Base-by-base conservation (phyloP, 768 basidiomycete species). In the Leccinum subgranulosum region DNA sequence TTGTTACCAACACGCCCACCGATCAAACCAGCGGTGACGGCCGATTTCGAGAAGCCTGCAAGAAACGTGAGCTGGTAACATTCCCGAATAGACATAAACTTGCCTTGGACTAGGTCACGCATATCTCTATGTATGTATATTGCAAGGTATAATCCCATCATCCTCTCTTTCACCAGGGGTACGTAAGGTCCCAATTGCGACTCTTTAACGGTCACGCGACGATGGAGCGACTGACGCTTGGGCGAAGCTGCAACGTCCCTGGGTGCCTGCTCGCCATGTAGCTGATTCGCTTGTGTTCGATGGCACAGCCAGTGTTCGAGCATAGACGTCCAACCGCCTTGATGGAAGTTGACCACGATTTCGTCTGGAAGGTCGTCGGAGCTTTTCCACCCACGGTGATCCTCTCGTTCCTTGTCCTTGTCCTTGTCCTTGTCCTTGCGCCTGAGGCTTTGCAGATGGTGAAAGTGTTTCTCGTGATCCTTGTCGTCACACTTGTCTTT, bases 1-100 rank as follows among this genome's bases (percentile, higher is more conserved):
- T 98, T 98, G 69, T 98, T 98, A 6, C 95, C 95, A 2, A 97
- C 79, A 49, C 95, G 76, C 0, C 95, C 95, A 3, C 92, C 92
- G 27, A 96, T 91, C 23, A 97, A 76, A 4, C 95, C 95, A 15
- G 95, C 84, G 1, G 94, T 88, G 1, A 98, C 95, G 19, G 85
- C 84, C 14, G 88, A 87, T 62, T 87, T 90, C 4, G 90, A 92
- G 12, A 80, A 83, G 15, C 88, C 90, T 88, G 54, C 21, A 17
- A 41, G 43, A 27, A 21, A 19, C 4, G 51, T 60, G 27, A 50
- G 53, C 31, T 3, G 41, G 10, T 41, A 8, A 36, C 34, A 49
- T 49, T 48, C 9, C 14, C 7, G 21, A 25, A 41, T 19, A 27
- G 31, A 23, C 21, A 28, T 7, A 23, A 15, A 61, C 72, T 52